Base-by-base conservation (phyloP, 1,139 yeast species). In the Fermentozyma sake region DNA sequence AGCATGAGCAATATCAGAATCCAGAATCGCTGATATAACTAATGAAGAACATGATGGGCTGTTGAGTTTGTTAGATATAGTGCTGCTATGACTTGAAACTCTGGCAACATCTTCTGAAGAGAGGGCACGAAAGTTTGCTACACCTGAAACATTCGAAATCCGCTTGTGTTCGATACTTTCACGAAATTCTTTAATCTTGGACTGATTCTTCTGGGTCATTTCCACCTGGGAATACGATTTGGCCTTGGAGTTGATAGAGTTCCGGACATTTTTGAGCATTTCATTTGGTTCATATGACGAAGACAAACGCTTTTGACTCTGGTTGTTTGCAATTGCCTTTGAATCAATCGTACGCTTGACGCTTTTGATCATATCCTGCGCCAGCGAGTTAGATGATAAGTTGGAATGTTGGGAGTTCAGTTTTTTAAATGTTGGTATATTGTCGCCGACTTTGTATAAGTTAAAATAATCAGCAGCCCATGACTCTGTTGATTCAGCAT, bases 81-180 rank as follows among this genome's bases (percentile, higher is more conserved):
- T n/a, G n/a, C n/a, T n/a, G n/a, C n/a, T n/a, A n/a, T n/a, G n/a
- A n/a, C n/a, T n/a, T n/a, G n/a, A n/a, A n/a, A n/a, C n/a, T n/a
- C n/a, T n/a, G n/a, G n/a, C n/a, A n/a, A n/a, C n/a, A n/a, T n/a
- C n/a, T n/a, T n/a, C n/a, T n/a, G n/a, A n/a, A n/a, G n/a, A n/a
- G n/a, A n/a, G n/a, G n/a, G n/a, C n/a, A n/a, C n/a, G n/a, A n/a
- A n/a, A n/a, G n/a, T n/a, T n/a, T n/a, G n/a, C n/a, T n/a, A n/a
- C n/a, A n/a, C n/a, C n/a, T n/a, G n/a, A n/a, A n/a, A n/a, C 16
- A 13, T 24, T 7, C 12, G 29, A 15, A 12, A 27, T 20, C 6
- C 47, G 32, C 17, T 44, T 42, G 31, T 21, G 41, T 20, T 51
- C 54, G 11, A 51, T 39, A 27, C 46, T 41, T 12, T 42, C 42